Evolutionary conservation across 2,329 filamentous ascomycete genomes (phyloP).

Genomic region (Trichoderma sp.): DNA sequence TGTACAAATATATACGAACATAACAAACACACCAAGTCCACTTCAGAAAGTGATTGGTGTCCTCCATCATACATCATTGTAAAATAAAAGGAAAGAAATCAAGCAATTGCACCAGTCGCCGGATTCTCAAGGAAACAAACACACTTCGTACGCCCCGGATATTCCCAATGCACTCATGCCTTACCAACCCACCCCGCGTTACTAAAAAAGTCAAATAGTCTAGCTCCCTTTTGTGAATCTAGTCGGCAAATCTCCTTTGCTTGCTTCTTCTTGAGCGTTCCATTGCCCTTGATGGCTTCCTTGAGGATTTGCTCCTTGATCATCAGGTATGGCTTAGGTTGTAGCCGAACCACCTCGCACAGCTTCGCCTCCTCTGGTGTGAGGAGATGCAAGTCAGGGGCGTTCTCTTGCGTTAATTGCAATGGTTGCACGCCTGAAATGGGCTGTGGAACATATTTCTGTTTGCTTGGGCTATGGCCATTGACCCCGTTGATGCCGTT

Average conservation of each 20-base stretch:
- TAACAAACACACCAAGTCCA: background rate
- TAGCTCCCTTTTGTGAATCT: constrained; percentile 78
- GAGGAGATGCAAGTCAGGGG: constrained; percentile 80
- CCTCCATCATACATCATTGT: background rate
- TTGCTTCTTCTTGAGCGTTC: constrained; percentile 88
- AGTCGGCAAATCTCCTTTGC: constrained; percentile 81
- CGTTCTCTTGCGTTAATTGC: constrained; percentile 69
- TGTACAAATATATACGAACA: background rate
- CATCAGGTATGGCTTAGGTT: constrained; percentile 91
- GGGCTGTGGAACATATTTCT: constrained; percentile 53
- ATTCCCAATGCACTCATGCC: constrained; percentile 47
- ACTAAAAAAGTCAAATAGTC: constrained; percentile 93
- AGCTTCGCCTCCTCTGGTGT: constrained; percentile 81
- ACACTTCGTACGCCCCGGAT: background rate
- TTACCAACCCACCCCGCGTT: constrained; percentile 90
- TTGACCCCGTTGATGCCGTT: constrained; percentile 48
- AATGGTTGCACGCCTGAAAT: constrained; percentile 63
- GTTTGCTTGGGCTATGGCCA: constrained; percentile 38
- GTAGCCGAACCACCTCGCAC: constrained; percentile 77
- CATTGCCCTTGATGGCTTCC: constrained; percentile 85
- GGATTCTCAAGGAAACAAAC: background rate
- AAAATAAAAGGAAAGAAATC: background rate
- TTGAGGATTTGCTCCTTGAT: constrained; percentile 92
- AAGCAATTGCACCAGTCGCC: background rate
- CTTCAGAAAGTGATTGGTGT: background rate